Evolutionary conservation across 352 stramenopile species (phyloP).

Genomic region (Globisporangium nagaii): DNA sequence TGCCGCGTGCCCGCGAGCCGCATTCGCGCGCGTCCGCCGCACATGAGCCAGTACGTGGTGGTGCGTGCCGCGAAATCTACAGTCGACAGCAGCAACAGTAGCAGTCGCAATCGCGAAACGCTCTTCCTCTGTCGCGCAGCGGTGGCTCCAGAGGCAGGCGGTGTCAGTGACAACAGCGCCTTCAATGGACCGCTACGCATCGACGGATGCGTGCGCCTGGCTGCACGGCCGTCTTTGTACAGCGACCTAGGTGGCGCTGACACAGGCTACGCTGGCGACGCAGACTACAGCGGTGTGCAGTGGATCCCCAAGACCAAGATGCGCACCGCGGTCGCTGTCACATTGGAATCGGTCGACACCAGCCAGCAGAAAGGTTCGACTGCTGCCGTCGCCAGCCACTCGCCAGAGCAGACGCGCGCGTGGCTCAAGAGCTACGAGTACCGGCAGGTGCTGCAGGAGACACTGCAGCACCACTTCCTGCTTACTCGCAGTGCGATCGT

Average conservation of each 20-base stretch:
- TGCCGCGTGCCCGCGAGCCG: slow-evolving; percentile 33
- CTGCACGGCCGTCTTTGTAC: slow-evolving; percentile 6
- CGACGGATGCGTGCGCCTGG: slow-evolving; percentile 22
- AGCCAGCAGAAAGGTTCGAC: not conserved
- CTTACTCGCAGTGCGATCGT: slow-evolving; percentile 34
- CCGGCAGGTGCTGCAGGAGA: slow-evolving; percentile 47
- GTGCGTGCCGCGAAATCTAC: slow-evolving; percentile 5
- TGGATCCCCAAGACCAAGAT: slow-evolving; percentile 49
- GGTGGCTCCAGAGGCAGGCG: slow-evolving; percentile 8
- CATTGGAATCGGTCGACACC: slow-evolving; percentile 27
- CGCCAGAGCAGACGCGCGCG: not conserved
- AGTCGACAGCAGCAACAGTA: not conserved
- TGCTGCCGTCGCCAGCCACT: not conserved
- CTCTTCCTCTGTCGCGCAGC: slow-evolving; percentile 39
- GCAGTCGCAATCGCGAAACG: not conserved
- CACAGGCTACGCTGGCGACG: not conserved
- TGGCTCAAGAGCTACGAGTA: slow-evolving; percentile 23
- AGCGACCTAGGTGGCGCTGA: slow-evolving; percentile 16
- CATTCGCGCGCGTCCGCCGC: slow-evolving; percentile 23
- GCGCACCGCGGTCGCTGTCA: slow-evolving; percentile 38
- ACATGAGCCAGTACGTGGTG: slow-evolving; percentile 29
- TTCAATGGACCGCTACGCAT: slow-evolving; percentile 4
- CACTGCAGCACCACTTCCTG: slow-evolving; percentile 44
- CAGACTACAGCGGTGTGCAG: slow-evolving; percentile 9
- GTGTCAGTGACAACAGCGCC: not conserved